Conservation (phyloP, 257 asterid genomes). For the Ehretia macrophylla region DNA sequence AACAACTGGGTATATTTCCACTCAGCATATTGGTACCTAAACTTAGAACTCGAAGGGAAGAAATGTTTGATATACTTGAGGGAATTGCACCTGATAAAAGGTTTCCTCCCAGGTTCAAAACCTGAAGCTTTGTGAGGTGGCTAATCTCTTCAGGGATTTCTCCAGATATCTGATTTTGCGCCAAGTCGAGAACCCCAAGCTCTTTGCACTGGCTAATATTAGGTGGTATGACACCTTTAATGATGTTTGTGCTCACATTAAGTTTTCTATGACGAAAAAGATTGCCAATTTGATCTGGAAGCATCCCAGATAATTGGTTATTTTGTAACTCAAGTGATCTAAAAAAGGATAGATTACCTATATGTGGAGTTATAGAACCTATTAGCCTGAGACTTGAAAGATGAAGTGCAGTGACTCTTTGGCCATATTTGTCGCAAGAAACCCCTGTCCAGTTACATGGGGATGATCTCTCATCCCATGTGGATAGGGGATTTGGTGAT, state of each 20-base stretch:
- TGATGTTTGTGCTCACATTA: conserved; percentile 16
- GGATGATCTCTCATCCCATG: conserved; percentile 16
- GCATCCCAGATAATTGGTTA: conserved; percentile 36
- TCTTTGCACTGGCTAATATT: conserved; percentile 20
- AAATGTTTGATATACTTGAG: conserved; percentile 17
- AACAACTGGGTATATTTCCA: conserved; percentile 19
- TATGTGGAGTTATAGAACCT: conserved; percentile 19
- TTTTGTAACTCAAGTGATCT: conserved; percentile 42
- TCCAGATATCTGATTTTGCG: conserved; percentile 11
- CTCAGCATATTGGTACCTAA: conserved; percentile 7
- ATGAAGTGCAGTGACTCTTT: conserved; percentile 16
- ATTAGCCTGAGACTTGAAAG: conserved; percentile 8
- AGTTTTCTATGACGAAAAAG: conserved; percentile 26
- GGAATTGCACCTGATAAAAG: conserved; percentile 34
- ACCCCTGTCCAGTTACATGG: conserved; percentile 31
- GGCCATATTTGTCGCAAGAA: conserved; percentile 8
- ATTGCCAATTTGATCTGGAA: conserved; percentile 41
- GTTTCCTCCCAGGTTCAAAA: conserved; percentile 20
- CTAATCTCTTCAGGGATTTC: conserved; percentile 15
- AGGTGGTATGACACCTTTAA: conserved; percentile 32
- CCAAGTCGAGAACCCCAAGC: conserved; percentile 19
- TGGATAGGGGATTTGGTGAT: not conserved
- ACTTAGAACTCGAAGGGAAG: conserved; percentile 9
- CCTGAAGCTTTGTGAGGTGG: conserved; percentile 10
- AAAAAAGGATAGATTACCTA: conserved; percentile 44